Percentiles rank a stretch among this genome's conserved stretches.
Conservation (phyloP, 192 early-diverging fungal species). For the Spinellus fusiger region DNA sequence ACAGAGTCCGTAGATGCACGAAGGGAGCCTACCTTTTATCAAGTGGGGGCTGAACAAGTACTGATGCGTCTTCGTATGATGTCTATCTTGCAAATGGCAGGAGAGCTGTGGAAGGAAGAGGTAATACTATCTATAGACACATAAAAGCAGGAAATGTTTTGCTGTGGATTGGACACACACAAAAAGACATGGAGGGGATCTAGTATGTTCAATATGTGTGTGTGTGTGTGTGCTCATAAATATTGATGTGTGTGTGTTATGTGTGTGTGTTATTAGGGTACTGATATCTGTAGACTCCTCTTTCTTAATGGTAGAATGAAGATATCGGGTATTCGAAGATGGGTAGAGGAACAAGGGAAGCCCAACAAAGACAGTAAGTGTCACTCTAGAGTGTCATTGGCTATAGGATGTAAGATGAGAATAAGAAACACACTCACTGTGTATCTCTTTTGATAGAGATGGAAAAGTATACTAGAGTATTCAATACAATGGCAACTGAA, state of each 20-base stretch:
- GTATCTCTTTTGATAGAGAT: slow-evolving; percentile 2
- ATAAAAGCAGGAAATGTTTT: not conserved
- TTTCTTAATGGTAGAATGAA: slow-evolving; percentile 26
- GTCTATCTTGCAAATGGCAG: slow-evolving; percentile 44
- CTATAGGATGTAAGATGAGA: not conserved
- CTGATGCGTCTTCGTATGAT: slow-evolving; percentile 54
- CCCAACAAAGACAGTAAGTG: slow-evolving; percentile 7
- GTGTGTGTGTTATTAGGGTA: slow-evolving; percentile 10
- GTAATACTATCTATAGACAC: slow-evolving; percentile 34
- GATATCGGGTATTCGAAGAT: slow-evolving; percentile 8
- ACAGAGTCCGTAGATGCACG: slow-evolving; percentile 55
- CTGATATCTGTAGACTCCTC: slow-evolving; percentile 10
- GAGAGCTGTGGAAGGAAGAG: slow-evolving; percentile 52
- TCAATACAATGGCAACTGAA: slow-evolving; percentile 53
- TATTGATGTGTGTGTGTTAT: slow-evolving; percentile 1
- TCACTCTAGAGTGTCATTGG: too few species aligned
- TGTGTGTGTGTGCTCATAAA: not conserved
- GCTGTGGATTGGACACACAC: too few species aligned
- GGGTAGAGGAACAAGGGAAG: slow-evolving; percentile 10
- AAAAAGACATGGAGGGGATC: not conserved
- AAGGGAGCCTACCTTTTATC: slow-evolving; percentile 66
- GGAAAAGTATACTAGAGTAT: slow-evolving; percentile 24
- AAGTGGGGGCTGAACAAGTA: slow-evolving; percentile 45
- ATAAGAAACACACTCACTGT: not conserved
- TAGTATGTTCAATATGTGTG: not conserved